These are phyloP conservation scores for Huntiella bhutanensis DNA, from an alignment of 2,329 filamentous ascomycete species.

Conservation along the genomic window DNA sequence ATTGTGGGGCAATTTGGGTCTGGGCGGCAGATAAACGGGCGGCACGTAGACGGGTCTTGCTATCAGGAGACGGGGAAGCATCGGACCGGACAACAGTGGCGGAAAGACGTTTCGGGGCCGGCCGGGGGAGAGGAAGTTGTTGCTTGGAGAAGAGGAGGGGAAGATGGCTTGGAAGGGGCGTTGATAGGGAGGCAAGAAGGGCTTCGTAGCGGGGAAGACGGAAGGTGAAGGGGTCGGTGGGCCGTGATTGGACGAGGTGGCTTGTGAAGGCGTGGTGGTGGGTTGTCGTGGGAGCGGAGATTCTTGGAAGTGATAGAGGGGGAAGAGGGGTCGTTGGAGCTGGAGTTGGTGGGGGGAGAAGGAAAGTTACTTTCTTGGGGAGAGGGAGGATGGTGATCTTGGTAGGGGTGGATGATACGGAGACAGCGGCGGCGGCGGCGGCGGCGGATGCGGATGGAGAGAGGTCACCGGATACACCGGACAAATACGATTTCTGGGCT, in stretches of 20 bases:
- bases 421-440: background rate
- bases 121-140: conserved; percentile 52
- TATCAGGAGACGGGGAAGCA: conserved; percentile 45
- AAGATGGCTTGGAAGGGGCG: conserved; percentile 51
- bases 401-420: background rate
- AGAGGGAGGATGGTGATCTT: background rate
- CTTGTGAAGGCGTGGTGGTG: conserved; percentile 80
- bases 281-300: conserved; percentile 40
- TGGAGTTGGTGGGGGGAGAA: conserved; percentile 12
- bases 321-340: conserved; percentile 27
- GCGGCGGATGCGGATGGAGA: conserved; percentile 3
- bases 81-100: conserved; percentile 57
- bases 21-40: conserved; percentile 72
- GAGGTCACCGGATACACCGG: conserved; percentile 38
- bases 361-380: background rate
- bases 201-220: conserved; percentile 74
- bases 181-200: conserved; percentile 64
- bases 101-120: conserved; percentile 50
- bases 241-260: conserved; percentile 44
- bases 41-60: conserved; percentile 35
- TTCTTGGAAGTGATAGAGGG: conserved; percentile 29
- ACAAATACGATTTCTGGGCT: conserved; percentile 61
- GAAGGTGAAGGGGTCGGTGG: conserved; percentile 65
- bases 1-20: conserved; percentile 44
- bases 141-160: conserved; percentile 74